These are phyloP conservation scores for Rhizopogon vesiculosus DNA, from an alignment of 768 basidiomycete species.

Conservation along the genomic window DNA sequence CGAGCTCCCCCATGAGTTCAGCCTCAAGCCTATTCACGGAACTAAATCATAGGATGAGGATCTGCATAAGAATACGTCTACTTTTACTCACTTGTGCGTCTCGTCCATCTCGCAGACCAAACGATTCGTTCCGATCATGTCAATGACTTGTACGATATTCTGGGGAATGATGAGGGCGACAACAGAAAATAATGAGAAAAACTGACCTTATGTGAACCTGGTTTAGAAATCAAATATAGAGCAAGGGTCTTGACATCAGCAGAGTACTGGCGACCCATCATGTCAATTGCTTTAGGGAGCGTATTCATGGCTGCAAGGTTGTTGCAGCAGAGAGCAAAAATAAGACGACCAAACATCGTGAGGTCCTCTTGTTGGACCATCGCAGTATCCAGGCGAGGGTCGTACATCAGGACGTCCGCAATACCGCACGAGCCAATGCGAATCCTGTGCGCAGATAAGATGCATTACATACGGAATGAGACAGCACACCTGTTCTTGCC, in stretches of 20 bases:
- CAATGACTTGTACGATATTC: constrained; percentile 76
- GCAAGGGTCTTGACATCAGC: constrained; percentile 79
- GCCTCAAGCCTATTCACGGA: constrained; percentile 77
- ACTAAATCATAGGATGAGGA: constrained; percentile 33
- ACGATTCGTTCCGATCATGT: constrained; percentile 65
- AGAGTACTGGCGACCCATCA: constrained; percentile 69
- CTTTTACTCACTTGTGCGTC: constrained; percentile 57
- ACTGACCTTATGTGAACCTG: constrained; percentile 57
- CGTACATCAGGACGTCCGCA: constrained; percentile 80
- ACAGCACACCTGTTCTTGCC: constrained; percentile 74
- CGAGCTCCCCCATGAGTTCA: constrained; percentile 83
- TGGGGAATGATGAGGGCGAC: constrained; percentile 24
- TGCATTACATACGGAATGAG: not conserved
- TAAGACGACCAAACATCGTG: constrained; percentile 75
- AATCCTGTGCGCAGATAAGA: constrained; percentile 40
- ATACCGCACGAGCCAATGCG: constrained; percentile 87
- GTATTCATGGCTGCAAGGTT: constrained; percentile 54
- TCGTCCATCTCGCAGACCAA: constrained; percentile 80
- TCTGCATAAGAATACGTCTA: not conserved
- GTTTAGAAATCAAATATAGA: constrained; percentile 73
- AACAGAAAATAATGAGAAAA: not conserved
- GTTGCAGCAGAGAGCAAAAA: constrained; percentile 75
- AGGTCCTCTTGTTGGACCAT: constrained; percentile 85
- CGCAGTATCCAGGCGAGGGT: constrained; percentile 55
- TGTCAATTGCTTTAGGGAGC: constrained; percentile 71